Base-by-base conservation (phyloP, 2,329 filamentous ascomycete species). In the Xylariaceae sp. region DNA sequence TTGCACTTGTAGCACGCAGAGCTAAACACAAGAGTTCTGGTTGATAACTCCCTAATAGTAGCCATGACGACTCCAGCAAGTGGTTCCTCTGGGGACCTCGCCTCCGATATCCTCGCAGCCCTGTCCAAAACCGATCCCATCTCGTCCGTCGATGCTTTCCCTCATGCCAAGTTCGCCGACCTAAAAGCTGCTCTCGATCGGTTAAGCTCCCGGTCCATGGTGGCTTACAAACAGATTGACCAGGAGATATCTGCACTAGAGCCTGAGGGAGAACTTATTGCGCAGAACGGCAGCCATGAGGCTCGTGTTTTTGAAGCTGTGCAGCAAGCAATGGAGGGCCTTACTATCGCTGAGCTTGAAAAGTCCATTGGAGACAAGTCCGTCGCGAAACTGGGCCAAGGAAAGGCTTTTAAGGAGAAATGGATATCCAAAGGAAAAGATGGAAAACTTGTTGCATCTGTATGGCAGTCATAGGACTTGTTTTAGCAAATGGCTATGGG, bases 361-460 rank as follows among this genome's bases (percentile, higher is more conserved):
- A 78, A 77, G 69, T 77, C 77, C 49, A 85, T 93, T 60, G 88
- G 89, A 50, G 85, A 89, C 72, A 89, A 90, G 72, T 85, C 77
- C 41, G 87, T 84, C 37, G 81, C 87, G 43, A 93, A 91, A 76
- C 79, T 97, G 56, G 94, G 94, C n/a, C 89, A 94, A 71, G 92
- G 92, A 65, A 96, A 94, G 77, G 93, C 93, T 27, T 96, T 97
- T 79, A 95, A 84, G 70, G 36, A 54, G 82, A 87, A 86, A 70
- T 89, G 85, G 86, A 87, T 88, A 58, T 70, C 74, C 10, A 87
- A 84, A 41, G 23, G 35, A 23, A 60, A 58, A 26, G 53, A 48
- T 21, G 36, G 57, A 15, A 57, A 46, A 24, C 53, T 56, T 37
- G 35, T 55, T 3, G 30, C 39, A 35, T 40, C 43, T 27, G 49